Conservation (phyloP, 148 eudicot species). For the Rhododendron kiyosumense region DNA sequence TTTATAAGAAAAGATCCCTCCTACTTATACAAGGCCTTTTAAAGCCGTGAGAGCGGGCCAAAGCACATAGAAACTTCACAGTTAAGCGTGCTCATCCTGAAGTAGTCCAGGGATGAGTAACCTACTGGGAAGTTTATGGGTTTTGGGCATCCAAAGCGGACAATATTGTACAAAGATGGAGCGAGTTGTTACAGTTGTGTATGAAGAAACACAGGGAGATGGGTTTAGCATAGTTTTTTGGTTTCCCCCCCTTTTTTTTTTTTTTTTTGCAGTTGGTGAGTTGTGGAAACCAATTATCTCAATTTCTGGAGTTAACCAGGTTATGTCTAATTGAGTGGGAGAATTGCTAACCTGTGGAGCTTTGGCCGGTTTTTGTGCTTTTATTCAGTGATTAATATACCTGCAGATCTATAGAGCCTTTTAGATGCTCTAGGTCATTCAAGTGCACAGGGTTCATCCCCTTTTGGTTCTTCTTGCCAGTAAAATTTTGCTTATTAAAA, state of each 20-base stretch:
- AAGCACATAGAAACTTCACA: no score
- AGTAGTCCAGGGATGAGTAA: no score
- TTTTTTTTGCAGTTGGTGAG: not conserved
- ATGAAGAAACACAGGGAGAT: not conserved
- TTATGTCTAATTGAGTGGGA: not conserved
- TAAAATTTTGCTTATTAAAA: not conserved
- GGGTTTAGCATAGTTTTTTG: not conserved
- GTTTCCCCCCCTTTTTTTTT: no score
- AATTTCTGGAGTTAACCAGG: not conserved
- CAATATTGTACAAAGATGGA: no score
- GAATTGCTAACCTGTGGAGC: not conserved
- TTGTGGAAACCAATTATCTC: not conserved
- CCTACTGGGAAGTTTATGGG: no score
- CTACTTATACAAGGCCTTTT: no score
- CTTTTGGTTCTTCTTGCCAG: not conserved
- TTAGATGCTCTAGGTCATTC: not conserved
- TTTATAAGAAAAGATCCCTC: no score
- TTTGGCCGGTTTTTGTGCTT: not conserved
- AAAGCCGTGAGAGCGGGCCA: no score
- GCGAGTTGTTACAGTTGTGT: no score
- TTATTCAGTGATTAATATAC: not conserved
- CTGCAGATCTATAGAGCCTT: not conserved
- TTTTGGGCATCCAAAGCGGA: no score
- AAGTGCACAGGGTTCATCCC: not conserved
- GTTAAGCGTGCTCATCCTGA: no score